Conservation (phyloP, 1,284 basidiomycete species). For the Trichosporon inkin region DNA sequence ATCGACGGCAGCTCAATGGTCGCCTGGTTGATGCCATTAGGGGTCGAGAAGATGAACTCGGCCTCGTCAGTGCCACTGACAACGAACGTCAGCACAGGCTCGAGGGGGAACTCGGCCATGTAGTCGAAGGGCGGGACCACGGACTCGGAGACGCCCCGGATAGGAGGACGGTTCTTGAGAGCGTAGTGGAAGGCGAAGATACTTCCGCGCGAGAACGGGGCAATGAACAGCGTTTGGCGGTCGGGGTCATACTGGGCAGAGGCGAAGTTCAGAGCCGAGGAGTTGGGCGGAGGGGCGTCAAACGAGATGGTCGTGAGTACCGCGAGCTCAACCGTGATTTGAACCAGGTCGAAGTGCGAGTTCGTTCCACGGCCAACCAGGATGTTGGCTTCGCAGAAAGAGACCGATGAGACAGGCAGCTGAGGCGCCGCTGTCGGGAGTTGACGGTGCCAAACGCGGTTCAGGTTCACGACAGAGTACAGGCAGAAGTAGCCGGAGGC, state of each 20-base stretch:
- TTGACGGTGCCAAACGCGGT: slow-evolving; percentile 41
- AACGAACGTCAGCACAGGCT: slow-evolving; percentile 31
- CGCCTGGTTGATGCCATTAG: slow-evolving; percentile 32
- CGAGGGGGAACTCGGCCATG: slow-evolving; percentile 34
- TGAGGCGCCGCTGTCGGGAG: slow-evolving; percentile 27
- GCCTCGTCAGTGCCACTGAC: slow-evolving; percentile 25
- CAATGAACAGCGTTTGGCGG: slow-evolving; percentile 32
- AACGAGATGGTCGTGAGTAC: slow-evolving; percentile 40
- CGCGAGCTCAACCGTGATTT: slow-evolving; percentile 39
- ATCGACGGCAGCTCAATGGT: slow-evolving; percentile 18
- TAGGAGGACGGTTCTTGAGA: slow-evolving; percentile 37
- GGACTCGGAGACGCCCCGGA: slow-evolving; percentile 21
- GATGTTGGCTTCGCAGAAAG: slow-evolving; percentile 42
- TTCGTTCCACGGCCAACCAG: slow-evolving; percentile 39
- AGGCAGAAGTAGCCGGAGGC: slow-evolving; percentile 31
- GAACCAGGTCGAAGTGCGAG: slow-evolving; percentile 39
- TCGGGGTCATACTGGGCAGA: slow-evolving; percentile 37
- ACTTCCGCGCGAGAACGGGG: slow-evolving; percentile 31
- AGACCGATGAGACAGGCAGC: slow-evolving; percentile 28
- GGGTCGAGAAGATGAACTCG: slow-evolving; percentile 33
- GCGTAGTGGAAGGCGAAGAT: slow-evolving; percentile 40
- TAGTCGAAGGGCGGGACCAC: slow-evolving; percentile 28
- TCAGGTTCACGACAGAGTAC: slow-evolving; percentile 32
- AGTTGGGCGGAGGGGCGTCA: slow-evolving; percentile 20
- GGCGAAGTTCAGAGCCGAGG: slow-evolving; percentile 25